These are phyloP conservation scores for Jimgerdemannia lactiflua DNA, from an alignment of 192 early-diverging fungal species.

Conservation along the genomic window DNA sequence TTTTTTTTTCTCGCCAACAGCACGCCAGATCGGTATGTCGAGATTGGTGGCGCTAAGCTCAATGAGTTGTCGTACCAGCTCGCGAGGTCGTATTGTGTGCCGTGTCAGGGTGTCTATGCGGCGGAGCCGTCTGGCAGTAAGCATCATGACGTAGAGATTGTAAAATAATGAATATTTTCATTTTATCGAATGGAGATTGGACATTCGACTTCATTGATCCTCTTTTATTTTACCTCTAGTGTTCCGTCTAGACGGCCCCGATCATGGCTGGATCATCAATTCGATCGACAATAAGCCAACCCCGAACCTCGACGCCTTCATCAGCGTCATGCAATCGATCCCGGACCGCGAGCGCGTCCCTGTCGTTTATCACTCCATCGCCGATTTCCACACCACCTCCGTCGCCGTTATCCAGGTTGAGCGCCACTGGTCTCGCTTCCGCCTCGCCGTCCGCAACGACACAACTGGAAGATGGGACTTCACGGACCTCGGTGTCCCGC, in stretches of 20 bases:
- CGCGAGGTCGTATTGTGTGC: constrained; percentile 62
- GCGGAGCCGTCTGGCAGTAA: constrained; percentile 52
- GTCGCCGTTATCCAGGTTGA: constrained; percentile 69
- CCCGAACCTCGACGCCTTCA: constrained; percentile 75
- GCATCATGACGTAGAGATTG: neutral
- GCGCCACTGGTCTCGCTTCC: constrained; percentile 71
- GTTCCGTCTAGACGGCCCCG: constrained; percentile 69
- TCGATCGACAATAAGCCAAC: constrained; percentile 72
- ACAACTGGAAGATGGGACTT: constrained; percentile 73
- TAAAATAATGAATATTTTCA: too few relatives aligned
- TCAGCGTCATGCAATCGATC: constrained; percentile 65
- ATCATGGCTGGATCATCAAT: constrained; percentile 73
- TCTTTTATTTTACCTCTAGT: constrained; percentile 22
- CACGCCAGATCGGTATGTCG: constrained; percentile 81
- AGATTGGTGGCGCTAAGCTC: constrained; percentile 79
- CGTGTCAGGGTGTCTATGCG: constrained; percentile 81
- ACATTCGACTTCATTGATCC: neutral
- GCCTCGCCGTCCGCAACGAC: constrained; percentile 71
- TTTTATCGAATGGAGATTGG: too few relatives aligned
- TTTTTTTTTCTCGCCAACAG: constrained; percentile 5
- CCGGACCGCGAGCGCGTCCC: constrained; percentile 78
- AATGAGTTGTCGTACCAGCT: constrained; percentile 74
- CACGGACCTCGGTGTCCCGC: constrained; percentile 56
- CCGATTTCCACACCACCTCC: constrained; percentile 70
- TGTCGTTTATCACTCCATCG: constrained; percentile 74